Conservation (phyloP, 371 early-diverging fungal genomes). For the Lichtheimia hyalospora region DNA sequence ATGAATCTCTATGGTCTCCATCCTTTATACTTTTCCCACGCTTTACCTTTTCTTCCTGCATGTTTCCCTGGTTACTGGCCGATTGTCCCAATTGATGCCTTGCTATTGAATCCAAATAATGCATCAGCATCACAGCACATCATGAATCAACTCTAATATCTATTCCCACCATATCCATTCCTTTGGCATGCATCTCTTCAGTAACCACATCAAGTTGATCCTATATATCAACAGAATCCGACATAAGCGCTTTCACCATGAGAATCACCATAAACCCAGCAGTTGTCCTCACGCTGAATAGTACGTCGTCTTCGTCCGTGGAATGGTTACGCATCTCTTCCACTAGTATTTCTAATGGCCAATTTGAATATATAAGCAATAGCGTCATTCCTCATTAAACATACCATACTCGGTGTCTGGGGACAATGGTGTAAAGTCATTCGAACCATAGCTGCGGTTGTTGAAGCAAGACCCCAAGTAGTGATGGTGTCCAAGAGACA, state of each 20-base stretch:
- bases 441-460: background rate
- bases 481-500: background rate
- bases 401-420: slow-evolving; percentile 1
- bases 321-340: slow-evolving; percentile 1
- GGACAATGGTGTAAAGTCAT: background rate
- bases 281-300: background rate
- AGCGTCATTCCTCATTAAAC: background rate
- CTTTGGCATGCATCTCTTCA: slow-evolving; percentile 31
- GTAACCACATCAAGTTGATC: slow-evolving; percentile 20
- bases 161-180: slow-evolving; percentile 36
- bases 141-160: background rate
- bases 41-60: slow-evolving; percentile 33
- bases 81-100: slow-evolving; percentile 38
- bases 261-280: background rate
- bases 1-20: background rate
- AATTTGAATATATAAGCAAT: background rate
- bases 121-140: background rate
- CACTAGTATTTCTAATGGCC: background rate
- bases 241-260: background rate
- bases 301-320: background rate
- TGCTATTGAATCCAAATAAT: slow-evolving; percentile 20
- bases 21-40: background rate
- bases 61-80: slow-evolving; percentile 17
- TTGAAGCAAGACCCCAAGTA: background rate
- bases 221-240: background rate